Evolutionary conservation across 176 grass and related monocot genomes (phyloP), one percentile per base, ranked within the genome.

Genomic region (Phyllostachys edulis): DNA sequence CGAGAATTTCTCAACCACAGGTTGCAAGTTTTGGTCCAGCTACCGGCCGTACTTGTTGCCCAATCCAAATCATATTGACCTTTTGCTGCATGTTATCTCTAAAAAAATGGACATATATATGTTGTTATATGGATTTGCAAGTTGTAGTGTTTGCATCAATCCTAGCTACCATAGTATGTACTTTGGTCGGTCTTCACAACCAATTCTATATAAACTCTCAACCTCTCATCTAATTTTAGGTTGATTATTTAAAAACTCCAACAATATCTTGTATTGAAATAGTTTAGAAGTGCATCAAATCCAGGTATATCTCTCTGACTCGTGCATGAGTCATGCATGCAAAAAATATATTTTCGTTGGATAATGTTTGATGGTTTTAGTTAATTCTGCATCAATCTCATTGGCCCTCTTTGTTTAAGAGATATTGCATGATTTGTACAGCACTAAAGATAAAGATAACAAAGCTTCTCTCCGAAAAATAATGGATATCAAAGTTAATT

Each of bases 341-440:
- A 85, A 36, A 62, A 61, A 5, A 17, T 40, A 80, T 21, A 21
- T 60, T 60, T 46, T 44, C 14, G 4, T 52, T 17, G 45, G 9
- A 56, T 47, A 84, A 77, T 51, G 9, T 72, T 57, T 82, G 24
- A 42, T 57, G 49, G 60, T 67, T 63, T 50, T 16, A 57, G 16
- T 40, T 59, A n/a, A 27, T 15, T 79, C 73, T 26, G 62, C 45
- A 7, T 32, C 40, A 20, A 46, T 56, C 36, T 27, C 21, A 13
- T 84, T 72, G 38, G 68, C 40, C 57, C 46, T 50, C 72, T 52
- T 90, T 84, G 29, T 84, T 87, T 87, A 90, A 46, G 52, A 87
- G 89, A 84, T 90, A 79, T 68, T n/a, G 41, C 17, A 4, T 73
- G 80, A 90, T 90, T 56, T 79, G 75, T 24, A 73, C 84, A 83